Base-by-base conservation (phyloP, 169 alveolate species). In the Cyclospora cayetanensis region DNA sequence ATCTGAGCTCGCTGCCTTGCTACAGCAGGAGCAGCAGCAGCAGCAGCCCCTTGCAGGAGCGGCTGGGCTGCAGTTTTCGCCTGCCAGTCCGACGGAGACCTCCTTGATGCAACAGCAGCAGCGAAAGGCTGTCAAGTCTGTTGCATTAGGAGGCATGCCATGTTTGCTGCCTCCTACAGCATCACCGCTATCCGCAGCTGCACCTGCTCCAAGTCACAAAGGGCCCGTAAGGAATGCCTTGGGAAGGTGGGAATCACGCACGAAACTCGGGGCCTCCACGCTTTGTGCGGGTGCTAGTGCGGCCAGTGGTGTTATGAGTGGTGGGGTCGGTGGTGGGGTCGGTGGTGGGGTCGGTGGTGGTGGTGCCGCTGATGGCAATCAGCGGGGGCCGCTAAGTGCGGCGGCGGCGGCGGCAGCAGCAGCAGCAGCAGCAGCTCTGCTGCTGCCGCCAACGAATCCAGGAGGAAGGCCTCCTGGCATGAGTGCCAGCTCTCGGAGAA, bases 401-500 rank as follows among this genome's bases (percentile, higher is more conserved):
- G 55, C 55, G 15, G 22, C 55, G 7, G 55, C 55, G 15, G 55
- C 7, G 15, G 55, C 55, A 46, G 55, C 55, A 46, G 55, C 55
- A 46, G 55, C 55, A 46, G 55, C 55, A 46, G 55, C 55, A 9
- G 55, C 55, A 9, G 55, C 55, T 46, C 22, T 46, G 55, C 55
- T 46, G 55, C 55, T 46, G 55, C 55, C 55, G 15, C 22, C 76
- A 65, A n/a, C 35, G 1, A 65, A 65, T 31, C 37, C 76, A 11
- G 76, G 39, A 12, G 35, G 41, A 1, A 65, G 76, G 37, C 76
- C 76, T n/a, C 76, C 76, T 5, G 76, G 76, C 2, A 65, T 65
- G 76, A 65, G 76, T 65, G 76, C 76, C n/a, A 65, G 76, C 39
- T 65, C 76, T 4, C n/a, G 76, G 76, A 35, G 76, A 41, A 35